Conservation (phyloP, 2,329 filamentous ascomycete genomes). For the Pyricularia sp. region DNA sequence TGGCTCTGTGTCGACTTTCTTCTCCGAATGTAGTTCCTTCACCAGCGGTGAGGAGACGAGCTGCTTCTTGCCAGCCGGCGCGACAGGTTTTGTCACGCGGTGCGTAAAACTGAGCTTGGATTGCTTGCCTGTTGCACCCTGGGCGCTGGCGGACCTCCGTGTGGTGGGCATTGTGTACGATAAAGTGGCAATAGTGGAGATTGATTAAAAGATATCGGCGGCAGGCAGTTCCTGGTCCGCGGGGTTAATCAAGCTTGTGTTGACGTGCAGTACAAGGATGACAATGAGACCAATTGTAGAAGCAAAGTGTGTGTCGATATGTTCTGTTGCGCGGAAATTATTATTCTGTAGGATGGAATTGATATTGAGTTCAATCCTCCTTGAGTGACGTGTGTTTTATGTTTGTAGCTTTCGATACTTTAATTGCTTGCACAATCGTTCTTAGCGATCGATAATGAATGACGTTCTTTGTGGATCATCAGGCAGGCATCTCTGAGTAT, state of each 20-base stretch:
- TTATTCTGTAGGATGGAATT: not conserved
- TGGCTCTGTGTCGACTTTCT: constrained; percentile 16
- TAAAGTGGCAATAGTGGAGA: not conserved
- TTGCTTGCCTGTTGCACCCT: constrained; percentile 33
- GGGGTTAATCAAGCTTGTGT: not conserved
- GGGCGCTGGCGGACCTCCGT: constrained; percentile 34
- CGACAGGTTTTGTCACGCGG: constrained; percentile 41
- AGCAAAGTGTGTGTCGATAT: not conserved
- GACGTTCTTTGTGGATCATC: constrained; percentile 9
- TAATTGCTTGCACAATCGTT: not conserved
- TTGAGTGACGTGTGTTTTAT: not conserved
- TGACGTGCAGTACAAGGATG: not conserved
- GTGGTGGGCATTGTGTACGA: constrained; percentile 38
- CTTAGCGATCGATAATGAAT: constrained; percentile 7
- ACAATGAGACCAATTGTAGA: not conserved
- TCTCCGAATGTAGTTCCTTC: constrained; percentile 8
- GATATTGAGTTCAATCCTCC: not conserved
- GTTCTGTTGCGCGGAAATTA: not conserved
- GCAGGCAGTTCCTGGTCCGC: not conserved
- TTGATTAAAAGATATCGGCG: not conserved
- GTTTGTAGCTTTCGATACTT: constrained; percentile 4
- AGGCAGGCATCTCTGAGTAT: not conserved
- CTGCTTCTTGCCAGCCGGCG: constrained; percentile 36
- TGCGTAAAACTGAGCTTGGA: constrained; percentile 50
- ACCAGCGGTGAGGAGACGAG: constrained; percentile 12